These are phyloP conservation scores for Dorcoceras hygrometricum DNA, from an alignment of 257 asterid species.

Conservation along the genomic window DNA sequence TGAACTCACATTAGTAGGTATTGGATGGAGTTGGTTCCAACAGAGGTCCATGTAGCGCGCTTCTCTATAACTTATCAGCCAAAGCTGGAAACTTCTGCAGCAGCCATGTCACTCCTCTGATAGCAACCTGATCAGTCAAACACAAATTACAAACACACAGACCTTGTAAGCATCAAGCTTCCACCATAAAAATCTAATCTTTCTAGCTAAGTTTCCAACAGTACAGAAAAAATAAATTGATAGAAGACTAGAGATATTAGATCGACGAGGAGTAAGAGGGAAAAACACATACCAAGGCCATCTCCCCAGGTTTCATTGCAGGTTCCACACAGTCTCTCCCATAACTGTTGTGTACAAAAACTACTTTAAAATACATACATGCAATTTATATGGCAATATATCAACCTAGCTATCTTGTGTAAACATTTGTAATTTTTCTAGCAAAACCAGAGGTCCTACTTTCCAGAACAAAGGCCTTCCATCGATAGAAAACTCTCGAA, in stretches of 20 bases:
- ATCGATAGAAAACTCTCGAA: no score
- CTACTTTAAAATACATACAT: no score
- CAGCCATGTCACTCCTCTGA: constrained; percentile 83
- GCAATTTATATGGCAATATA: no score
- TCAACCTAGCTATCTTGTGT: no score
- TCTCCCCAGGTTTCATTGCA: constrained; percentile 80
- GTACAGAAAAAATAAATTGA: neutral
- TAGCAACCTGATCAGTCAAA: constrained; percentile 46
- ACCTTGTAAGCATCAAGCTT: neutral
- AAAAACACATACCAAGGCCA: constrained; percentile 67
- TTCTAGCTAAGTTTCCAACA: neutral
- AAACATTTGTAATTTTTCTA: no score
- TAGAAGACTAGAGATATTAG: no score
- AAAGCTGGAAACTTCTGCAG: constrained; percentile 69
- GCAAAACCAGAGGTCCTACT: no score
- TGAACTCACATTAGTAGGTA: no score
- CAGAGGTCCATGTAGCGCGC: neutral
- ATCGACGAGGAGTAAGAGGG: no score
- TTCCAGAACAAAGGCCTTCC: no score
- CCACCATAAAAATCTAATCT: neutral
- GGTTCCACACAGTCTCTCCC: constrained; percentile 95
- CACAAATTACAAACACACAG: neutral
- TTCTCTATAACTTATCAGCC: constrained; percentile 46
- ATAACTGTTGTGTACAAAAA: constrained; percentile 41
- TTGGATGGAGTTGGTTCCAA: no score